Conservation (phyloP, 225 moss, liverwort and hornwort genomes). For the Physcomitrium patens region DNA sequence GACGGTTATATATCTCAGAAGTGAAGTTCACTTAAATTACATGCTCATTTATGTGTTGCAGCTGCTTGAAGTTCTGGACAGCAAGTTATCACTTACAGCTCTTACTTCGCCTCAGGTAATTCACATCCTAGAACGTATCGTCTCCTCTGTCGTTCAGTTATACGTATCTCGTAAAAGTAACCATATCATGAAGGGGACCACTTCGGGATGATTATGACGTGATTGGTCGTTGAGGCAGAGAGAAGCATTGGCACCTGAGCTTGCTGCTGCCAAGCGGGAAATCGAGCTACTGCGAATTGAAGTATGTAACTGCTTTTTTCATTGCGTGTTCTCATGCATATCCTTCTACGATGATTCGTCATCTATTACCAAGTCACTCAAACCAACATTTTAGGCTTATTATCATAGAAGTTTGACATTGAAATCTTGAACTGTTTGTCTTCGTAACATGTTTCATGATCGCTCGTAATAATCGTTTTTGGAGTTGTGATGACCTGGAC, state of each 20-base stretch:
- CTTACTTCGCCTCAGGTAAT: conserved; percentile 90
- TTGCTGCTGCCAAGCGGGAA: conserved; percentile 74
- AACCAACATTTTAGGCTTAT: too few species aligned
- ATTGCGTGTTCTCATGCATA: background rate
- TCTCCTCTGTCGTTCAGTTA: too few species aligned
- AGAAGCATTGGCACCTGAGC: conserved; percentile 81
- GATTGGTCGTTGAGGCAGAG: conserved; percentile 50
- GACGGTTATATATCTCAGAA: background rate
- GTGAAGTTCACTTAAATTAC: background rate
- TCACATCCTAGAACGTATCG: background rate
- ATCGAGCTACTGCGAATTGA: conserved; percentile 86
- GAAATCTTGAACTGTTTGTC: too few species aligned
- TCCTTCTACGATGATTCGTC: too few species aligned
- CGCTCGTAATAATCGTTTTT: too few species aligned
- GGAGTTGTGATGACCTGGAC: background rate
- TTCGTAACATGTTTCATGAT: too few species aligned
- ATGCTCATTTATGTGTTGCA: conserved; percentile 31
- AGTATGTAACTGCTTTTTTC: conserved; percentile 35
- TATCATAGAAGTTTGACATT: too few species aligned
- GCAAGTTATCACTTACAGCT: conserved; percentile 69
- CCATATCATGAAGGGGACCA: background rate
- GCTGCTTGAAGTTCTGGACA: conserved; percentile 82
- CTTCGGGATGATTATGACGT: conserved; percentile 19
- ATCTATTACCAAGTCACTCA: too few species aligned
- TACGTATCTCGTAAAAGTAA: too few species aligned